These are phyloP conservation scores for Camelina sativa DNA, from an alignment of 345 rosid genomes.

Conservation along the genomic window DNA sequence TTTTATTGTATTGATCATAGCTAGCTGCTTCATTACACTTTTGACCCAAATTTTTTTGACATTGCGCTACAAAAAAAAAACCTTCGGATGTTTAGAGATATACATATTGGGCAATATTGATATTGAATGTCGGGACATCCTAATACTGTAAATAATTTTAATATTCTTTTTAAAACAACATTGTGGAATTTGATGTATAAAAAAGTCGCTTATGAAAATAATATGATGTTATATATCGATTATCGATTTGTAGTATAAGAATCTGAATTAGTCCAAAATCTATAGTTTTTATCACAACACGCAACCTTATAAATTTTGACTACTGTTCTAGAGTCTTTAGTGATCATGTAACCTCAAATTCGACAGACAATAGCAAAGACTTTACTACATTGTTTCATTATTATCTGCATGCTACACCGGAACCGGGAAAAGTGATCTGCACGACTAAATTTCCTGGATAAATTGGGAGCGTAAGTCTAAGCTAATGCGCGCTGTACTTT, in stretches of 20 bases:
- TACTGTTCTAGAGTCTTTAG: neutral
- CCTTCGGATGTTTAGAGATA: too few species aligned
- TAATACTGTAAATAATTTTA: too few species aligned
- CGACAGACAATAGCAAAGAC: neutral
- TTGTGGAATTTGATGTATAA: neutral
- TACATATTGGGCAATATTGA: too few species aligned
- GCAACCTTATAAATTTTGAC: neutral
- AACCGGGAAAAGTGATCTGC: neutral
- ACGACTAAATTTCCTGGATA: neutral
- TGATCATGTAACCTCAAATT: neutral
- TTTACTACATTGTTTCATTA: neutral
- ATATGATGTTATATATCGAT: too few species aligned
- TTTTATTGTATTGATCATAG: too few species aligned
- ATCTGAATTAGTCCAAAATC: too few species aligned
- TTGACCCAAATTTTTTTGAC: too few species aligned
- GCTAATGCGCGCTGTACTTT: neutral
- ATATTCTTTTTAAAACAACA: neutral
- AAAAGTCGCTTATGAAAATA: too few species aligned
- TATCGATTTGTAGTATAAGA: too few species aligned
- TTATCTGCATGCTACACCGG: neutral
- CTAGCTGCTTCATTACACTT: too few species aligned
- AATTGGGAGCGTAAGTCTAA: neutral
- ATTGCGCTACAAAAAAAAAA: too few species aligned
- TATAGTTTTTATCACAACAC: neutral
- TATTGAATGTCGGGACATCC: too few species aligned